These are phyloP conservation scores for Asclepias syriaca DNA, from an alignment of 257 asterid genomes.

Conservation along the genomic window DNA sequence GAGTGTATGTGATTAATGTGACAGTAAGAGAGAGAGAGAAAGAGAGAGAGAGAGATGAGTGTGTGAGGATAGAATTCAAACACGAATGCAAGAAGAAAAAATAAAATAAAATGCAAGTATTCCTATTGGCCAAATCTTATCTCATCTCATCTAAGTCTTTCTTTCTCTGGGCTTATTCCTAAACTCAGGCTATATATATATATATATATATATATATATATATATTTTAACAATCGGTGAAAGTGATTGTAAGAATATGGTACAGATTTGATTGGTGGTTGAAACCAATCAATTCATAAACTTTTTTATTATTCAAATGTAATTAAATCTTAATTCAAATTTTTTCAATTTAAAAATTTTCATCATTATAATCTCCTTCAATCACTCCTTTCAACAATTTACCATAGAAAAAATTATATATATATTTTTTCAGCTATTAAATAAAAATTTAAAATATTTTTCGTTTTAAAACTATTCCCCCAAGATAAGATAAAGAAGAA, in stretches of 20 bases:
- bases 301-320: too few relatives aligned
- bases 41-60: not conserved
- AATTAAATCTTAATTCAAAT: too few relatives aligned
- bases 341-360: not conserved
- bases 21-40: constrained; percentile 13
- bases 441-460: too few relatives aligned
- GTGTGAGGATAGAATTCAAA: constrained; percentile 45
- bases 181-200: constrained; percentile 15
- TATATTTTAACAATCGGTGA: too few relatives aligned
- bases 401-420: too few relatives aligned
- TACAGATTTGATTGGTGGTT: not conserved
- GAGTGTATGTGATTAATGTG: constrained; percentile 29
- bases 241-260: too few relatives aligned
- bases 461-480: too few relatives aligned
- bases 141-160: constrained; percentile 19
- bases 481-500: too few relatives aligned
- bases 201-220: not conserved
- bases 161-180: constrained; percentile 20
- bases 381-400: not conserved
- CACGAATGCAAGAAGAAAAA: constrained; percentile 36
- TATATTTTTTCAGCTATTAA: too few relatives aligned
- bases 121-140: constrained; percentile 33
- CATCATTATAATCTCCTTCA: not conserved
- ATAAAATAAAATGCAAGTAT: constrained; percentile 13
- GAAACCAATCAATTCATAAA: not conserved